phyloP scores from a whole-genome alignment of 352 stramenopile genomes.

The Pythium grandisporangium region DNA sequence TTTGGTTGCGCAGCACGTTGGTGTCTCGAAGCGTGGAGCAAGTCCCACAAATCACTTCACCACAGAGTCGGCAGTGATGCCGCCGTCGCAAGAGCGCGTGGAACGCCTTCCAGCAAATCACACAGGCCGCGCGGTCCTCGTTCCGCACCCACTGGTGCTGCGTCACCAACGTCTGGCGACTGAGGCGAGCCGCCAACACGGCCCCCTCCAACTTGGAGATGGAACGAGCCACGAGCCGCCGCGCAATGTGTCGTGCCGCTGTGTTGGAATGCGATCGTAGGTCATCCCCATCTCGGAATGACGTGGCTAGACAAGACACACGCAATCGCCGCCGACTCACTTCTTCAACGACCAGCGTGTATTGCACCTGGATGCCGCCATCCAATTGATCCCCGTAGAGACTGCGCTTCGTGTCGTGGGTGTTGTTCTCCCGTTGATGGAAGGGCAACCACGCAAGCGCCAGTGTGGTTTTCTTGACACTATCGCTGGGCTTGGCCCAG shows the following conservation, averaged over 20 bases:
- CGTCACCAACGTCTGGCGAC: conserved; percentile 24
- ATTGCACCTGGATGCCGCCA: conserved; percentile 44
- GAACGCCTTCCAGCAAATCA: conserved; percentile 64
- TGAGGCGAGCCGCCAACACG: conserved; percentile 34
- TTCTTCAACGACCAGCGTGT: conserved; percentile 58
- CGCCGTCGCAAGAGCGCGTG: conserved; percentile 39
- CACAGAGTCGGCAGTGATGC: conserved; percentile 60
- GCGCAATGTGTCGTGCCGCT: conserved; percentile 26
- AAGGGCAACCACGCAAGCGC: conserved; percentile 55
- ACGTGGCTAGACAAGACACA: conserved; percentile 46
- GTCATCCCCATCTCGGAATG: conserved; percentile 33
- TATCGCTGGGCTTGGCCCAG: conserved; percentile 22
- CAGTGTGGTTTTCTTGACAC: conserved; percentile 45
- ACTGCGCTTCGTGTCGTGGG: conserved; percentile 3
- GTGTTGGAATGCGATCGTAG: conserved; percentile 17
- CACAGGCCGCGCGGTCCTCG: conserved; percentile 36
- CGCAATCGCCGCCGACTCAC: conserved; percentile 30
- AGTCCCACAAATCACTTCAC: conserved; percentile 47
- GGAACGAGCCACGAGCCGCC: conserved; percentile 32
- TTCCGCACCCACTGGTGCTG: conserved; percentile 59
- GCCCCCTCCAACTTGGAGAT: conserved; percentile 37
- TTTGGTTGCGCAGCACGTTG: conserved; percentile 18
- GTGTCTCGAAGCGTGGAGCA: conserved; percentile 39
- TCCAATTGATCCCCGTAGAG: no score
- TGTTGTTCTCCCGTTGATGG: conserved; percentile 7